Base-by-base conservation (phyloP, 1,284 basidiomycete species). In the Phellopilus nigrolimitatus region DNA sequence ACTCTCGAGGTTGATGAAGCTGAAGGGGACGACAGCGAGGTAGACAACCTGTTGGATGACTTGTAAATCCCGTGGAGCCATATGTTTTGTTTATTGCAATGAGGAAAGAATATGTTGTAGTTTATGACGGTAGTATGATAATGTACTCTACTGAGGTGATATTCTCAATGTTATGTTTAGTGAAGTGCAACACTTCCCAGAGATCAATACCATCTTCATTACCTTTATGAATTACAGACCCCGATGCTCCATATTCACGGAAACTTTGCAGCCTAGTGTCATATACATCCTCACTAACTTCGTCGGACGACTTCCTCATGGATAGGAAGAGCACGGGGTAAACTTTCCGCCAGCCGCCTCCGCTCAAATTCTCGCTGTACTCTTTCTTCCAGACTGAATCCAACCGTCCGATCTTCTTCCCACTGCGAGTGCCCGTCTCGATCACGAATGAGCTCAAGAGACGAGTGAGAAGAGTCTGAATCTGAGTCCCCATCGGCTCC, bases 21-120 rank as follows among this genome's bases (percentile, higher is more conserved):
- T 10, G 53, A 55, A 13, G 61, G 55, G 13, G 61, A 62, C 33
- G 61, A 61, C n/a, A 56, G 55, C 6, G 61, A 61, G 38, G 61
- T 60, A 17, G 61, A 59, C 34, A 57, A 54, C 10, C 28, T 61
- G 49, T 47, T 61, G 24, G 59, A 42, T 21, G 51, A 47, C 21
- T 19, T 52, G 9, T 44, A 21, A 27, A 44, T 21, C 8, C n/a
- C 13, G 15, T 17, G 34, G n/a, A 37, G n/a, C n/a, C 12, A 7
- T 15, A 10, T 7, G 7, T 37, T 37, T 36, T 36, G 7, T 17
- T 15, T 17, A 37, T 3, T 37, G 34, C n/a, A 17, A 8, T 15
- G 19, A 15, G 15, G 15, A 15, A 17, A 17, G 34, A 17, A 3
- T 15, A 17, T 8, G 10, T 13, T 36, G 13, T 36, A 8, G 10